Evolutionary conservation across 2,329 filamentous ascomycete species (phyloP), one percentile per base, ranked within the genome.

Genomic region (Pseudofabraea citricarpa): DNA sequence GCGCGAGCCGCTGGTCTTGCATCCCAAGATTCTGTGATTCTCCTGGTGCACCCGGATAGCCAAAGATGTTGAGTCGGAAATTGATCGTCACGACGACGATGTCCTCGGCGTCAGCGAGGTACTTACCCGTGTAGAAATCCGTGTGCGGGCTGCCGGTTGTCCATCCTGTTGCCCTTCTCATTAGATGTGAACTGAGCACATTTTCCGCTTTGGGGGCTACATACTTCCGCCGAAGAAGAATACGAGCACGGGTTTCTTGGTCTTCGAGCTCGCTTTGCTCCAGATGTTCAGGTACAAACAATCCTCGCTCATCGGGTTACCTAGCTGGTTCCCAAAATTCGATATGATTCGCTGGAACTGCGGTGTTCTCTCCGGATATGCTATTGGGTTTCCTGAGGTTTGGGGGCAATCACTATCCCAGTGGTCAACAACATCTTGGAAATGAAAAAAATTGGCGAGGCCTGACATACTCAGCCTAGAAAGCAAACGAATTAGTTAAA

Each of bases 1-100:
- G 64, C 10, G 75, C 68, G 18, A 71, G 55, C 48, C 74, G 69
- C 60, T 83, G 79, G 54, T 84, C 80, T 48, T 70, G 66, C 40
- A 83, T 60, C 2, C 82, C 83, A 12, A 41, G 12, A 20, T 41
- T 41, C 5, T 40, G 5, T 19, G 13, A n/a, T n/a, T 5, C 16
- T 5, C 7, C 18, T 5, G 40, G 40, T 18, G 15, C 13, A 8
- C 24, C 24, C 13, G 24, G 24, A 27, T 8, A 27, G 8, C 24
- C 24, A 8, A 27, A 13, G 13, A 27, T 27, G 13, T 13, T 27
- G 8, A 27, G 13, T 8, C 24, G 24, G 13, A 8, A 27, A 27
- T 70, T 72, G 41, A 71, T 56, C 0, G 65, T 68, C 4, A 73
- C 62, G 1, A 72, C 52, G 1, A 73, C 52, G 1, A 69, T 53